Conservation (phyloP, 441 rosid genomes). For the Adansonia rubrostipa region DNA sequence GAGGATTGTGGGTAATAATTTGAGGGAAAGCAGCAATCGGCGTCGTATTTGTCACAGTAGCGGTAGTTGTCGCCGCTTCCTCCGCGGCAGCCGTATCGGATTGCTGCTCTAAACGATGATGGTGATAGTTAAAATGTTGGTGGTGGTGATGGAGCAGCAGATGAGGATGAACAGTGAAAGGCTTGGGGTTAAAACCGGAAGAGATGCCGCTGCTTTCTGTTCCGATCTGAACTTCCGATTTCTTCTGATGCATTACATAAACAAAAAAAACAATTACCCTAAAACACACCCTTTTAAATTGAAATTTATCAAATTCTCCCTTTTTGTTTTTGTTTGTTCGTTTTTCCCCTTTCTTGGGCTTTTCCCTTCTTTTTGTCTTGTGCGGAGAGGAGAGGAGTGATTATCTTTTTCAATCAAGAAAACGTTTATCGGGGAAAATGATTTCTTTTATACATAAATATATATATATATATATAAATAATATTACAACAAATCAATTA, state of each 20-base stretch:
- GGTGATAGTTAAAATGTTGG: conserved; percentile 18
- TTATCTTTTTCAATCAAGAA: conserved; percentile 13
- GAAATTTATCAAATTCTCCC: background rate
- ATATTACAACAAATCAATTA: no score
- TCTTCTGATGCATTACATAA: conserved; percentile 96
- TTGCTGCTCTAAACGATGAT: conserved; percentile 27
- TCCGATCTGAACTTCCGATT: conserved; percentile 98
- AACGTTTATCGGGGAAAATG: background rate
- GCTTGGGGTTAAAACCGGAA: conserved; percentile 80
- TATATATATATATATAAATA: background rate
- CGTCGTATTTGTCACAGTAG: background rate
- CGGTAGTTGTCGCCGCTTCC: background rate
- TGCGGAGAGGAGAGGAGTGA: background rate
- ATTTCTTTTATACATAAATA: no score
- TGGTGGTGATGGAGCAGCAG: conserved; percentile 18
- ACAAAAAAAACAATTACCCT: conserved; percentile 26
- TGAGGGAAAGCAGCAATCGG: conserved; percentile 36
- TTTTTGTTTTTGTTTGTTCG: background rate
- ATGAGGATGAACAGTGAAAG: conserved; percentile 39
- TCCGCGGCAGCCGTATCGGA: conserved; percentile 14
- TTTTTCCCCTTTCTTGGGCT: background rate
- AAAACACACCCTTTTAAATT: background rate
- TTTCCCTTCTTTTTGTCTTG: background rate
- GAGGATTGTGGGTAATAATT: conserved; percentile 36
- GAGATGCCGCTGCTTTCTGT: conserved; percentile 98